Conservation (phyloP, 805 yeast species). For the Myxozyma monticola region DNA sequence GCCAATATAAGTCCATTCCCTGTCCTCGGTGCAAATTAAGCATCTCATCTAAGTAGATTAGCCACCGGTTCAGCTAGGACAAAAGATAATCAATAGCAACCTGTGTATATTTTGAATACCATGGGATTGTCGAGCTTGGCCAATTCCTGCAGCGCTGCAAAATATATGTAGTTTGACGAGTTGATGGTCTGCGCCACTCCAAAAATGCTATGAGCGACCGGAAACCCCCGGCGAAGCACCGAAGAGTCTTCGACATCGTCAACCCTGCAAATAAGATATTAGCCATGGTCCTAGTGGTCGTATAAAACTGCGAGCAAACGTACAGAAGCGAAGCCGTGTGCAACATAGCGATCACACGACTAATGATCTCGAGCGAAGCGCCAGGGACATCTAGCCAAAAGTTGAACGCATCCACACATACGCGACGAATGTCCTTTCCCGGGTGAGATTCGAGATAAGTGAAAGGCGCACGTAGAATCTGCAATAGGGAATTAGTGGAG, state of each 20-base stretch:
- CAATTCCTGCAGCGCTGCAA: conserved; percentile 61
- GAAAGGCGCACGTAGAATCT: conserved; percentile 49
- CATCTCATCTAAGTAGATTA: conserved; percentile 72
- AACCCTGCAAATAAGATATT: conserved; percentile 41
- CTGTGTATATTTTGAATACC: conserved; percentile 25
- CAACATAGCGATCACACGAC: conserved; percentile 54
- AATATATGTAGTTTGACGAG: conserved; percentile 79
- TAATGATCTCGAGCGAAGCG: conserved; percentile 44
- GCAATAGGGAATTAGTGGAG: no score
- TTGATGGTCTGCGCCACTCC: conserved; percentile 83
- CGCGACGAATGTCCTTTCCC: conserved; percentile 58
- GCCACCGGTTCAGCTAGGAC: conserved; percentile 34
- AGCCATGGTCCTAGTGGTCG: not conserved
- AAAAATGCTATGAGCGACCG: conserved; percentile 73
- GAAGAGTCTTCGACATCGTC: conserved; percentile 91
- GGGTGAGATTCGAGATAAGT: conserved; percentile 50
- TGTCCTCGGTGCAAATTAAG: conserved; percentile 84
- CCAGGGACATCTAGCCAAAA: conserved; percentile 48
- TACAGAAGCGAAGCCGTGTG: conserved; percentile 63
- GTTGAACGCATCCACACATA: conserved; percentile 56
- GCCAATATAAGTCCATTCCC: conserved; percentile 85
- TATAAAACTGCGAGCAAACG: conserved; percentile 5
- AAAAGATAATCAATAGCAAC: conserved; percentile 1
- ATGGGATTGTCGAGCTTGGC: conserved; percentile 37
- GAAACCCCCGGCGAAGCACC: conserved; percentile 67